Percentiles rank a stretch among this genome's conserved stretches.
Conservation (phyloP, 2,329 filamentous ascomycete species). For the Coniochaeta prunicola region DNA sequence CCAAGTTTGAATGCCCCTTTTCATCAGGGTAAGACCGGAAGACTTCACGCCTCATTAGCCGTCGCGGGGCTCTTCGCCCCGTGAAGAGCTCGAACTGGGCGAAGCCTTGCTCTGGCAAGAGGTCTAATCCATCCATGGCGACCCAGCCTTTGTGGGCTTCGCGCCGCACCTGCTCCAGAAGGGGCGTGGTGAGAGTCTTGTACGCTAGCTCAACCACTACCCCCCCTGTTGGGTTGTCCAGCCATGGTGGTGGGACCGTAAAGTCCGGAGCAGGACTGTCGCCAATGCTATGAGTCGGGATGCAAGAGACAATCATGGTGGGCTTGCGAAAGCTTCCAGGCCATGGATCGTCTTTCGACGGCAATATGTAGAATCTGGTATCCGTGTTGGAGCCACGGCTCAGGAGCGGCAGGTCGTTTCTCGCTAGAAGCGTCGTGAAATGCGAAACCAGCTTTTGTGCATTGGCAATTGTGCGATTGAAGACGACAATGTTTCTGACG, state of each 20-base stretch:
- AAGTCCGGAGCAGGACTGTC: conserved; percentile 61
- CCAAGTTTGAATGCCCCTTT: conserved; percentile 29
- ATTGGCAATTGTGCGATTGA: conserved; percentile 62
- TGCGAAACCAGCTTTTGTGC: conserved; percentile 61
- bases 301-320: conserved; percentile 70
- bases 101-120: conserved; percentile 72
- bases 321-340: conserved; percentile 55
- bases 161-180: conserved; percentile 59
- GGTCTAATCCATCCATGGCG: conserved; percentile 66
- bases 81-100: conserved; percentile 80
- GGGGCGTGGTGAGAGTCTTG: conserved; percentile 63
- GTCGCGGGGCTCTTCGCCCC: conserved; percentile 59
- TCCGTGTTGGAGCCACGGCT: conserved; percentile 30
- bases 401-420: conserved; percentile 33
- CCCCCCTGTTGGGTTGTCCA: conserved; percentile 65
- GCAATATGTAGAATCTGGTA: conserved; percentile 50
- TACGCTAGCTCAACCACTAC: conserved; percentile 72
- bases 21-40: conserved; percentile 36
- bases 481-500: conserved; percentile 67
- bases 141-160: conserved; percentile 61
- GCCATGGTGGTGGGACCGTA: conserved; percentile 61
- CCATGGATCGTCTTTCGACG: conserved; percentile 54
- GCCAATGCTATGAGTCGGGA: conserved; percentile 62
- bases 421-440: conserved; percentile 51
- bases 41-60: conserved; percentile 63